Percentiles rank a stretch among this genome's conserved stretches.
Conservation (phyloP, 2,329 filamentous ascomycete genomes). For the Didymella lethalis region DNA sequence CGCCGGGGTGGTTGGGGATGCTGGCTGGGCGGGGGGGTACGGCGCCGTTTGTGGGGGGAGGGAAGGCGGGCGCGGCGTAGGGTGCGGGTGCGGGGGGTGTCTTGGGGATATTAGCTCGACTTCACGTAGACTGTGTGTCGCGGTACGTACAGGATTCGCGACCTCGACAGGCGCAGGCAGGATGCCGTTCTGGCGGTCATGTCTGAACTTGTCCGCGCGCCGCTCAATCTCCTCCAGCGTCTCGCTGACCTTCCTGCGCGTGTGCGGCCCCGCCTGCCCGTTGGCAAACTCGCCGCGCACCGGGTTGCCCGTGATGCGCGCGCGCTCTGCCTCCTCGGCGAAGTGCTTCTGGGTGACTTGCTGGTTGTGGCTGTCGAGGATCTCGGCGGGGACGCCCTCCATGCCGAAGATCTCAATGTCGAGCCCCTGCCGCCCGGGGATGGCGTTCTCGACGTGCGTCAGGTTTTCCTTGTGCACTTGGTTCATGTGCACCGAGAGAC, state of each 20-base stretch:
- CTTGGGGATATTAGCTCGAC: conserved; percentile 26
- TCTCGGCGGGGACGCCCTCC: conserved; percentile 91
- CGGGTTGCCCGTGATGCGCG: conserved; percentile 83
- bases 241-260: conserved; percentile 72
- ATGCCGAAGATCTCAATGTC: conserved; percentile 98
- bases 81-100: conserved; percentile 33
- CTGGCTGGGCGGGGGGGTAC: conserved; percentile 42
- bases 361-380: conserved; percentile 83
- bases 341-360: conserved; percentile 87
- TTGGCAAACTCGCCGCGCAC: conserved; percentile 59
- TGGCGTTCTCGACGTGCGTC: conserved; percentile 86
- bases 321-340: conserved; percentile 82
- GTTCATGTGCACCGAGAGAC: conserved; percentile 95
- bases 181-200: conserved; percentile 53
- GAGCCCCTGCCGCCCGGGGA: conserved; percentile 82
- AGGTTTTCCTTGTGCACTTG: conserved; percentile 97
- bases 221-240: conserved; percentile 79
- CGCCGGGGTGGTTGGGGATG: conserved; percentile 38
- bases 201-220: conserved; percentile 67
- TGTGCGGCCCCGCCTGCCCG: conserved; percentile 60
- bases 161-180: conserved; percentile 51
- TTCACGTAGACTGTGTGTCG: background rate
- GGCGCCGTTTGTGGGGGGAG: conserved; percentile 32
- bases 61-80: conserved; percentile 29
- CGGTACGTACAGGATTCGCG: conserved; percentile 21